phyloP scores from a whole-genome alignment of 2,329 filamentous ascomycete genomes.

The Penicillium sp. region DNA sequence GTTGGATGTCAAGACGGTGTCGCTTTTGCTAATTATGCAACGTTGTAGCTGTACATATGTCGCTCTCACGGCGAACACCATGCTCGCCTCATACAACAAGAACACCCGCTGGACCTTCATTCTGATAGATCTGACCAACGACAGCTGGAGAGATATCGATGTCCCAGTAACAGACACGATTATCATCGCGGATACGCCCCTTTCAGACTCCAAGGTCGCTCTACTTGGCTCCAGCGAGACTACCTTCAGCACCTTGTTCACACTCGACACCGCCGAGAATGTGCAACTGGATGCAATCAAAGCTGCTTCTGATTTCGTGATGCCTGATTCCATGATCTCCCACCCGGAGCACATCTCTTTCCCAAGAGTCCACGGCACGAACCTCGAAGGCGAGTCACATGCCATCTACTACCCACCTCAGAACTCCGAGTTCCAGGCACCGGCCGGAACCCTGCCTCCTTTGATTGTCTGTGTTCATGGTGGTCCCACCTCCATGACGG shows the following conservation, averaged over 20 bases:
- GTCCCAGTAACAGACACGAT: slow-evolving; percentile 6
- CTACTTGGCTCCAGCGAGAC: slow-evolving; percentile 9
- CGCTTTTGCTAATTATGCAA: not conserved
- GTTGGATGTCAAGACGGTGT: not conserved
- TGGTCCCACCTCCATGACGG: slow-evolving; percentile 46
- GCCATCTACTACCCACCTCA: slow-evolving; percentile 53
- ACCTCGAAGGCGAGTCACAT: slow-evolving; percentile 29
- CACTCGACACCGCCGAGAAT: not conserved
- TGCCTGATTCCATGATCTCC: slow-evolving; percentile 6
- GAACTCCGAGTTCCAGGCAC: slow-evolving; percentile 47
- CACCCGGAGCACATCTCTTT: slow-evolving; percentile 39
- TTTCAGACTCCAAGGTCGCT: not conserved
- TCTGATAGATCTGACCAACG: slow-evolving; percentile 1
- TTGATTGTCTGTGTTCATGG: slow-evolving; percentile 44
- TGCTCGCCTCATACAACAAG: slow-evolving; percentile 6
- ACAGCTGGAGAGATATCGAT: slow-evolving; percentile 4
- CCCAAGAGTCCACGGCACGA: slow-evolving; percentile 29
- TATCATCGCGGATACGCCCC: not conserved
- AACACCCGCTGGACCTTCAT: slow-evolving; percentile 8
- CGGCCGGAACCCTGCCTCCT: slow-evolving; percentile 46
- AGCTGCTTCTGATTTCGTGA: slow-evolving; percentile 1
- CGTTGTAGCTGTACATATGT: slow-evolving; percentile 6
- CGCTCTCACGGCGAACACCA: not conserved
- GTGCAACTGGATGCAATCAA: not conserved
- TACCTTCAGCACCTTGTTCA: not conserved